Evolutionary conservation across 2,329 filamentous ascomycete species (phyloP), one percentile per base, ranked within the genome.

Genomic region (Myriosclerotinia curreyana): DNA sequence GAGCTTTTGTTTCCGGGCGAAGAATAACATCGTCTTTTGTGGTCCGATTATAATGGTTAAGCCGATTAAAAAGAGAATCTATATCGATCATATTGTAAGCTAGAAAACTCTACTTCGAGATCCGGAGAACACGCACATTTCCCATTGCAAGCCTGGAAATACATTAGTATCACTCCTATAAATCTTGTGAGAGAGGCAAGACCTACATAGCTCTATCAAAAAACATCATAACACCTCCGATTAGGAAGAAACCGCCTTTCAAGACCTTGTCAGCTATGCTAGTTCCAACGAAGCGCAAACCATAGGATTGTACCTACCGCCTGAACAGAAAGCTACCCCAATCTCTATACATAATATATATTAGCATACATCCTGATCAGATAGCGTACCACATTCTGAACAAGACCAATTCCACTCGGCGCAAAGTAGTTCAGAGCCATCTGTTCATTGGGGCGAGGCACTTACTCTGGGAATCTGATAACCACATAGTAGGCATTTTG

Each of bases 51-150:
- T 96, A 66, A 98, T 89, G 38, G 93, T 96, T 34, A 99, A 86
- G 76, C 95, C 95, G 79, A 96, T 91, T 62, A 99, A 86, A 83
- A 99, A 98, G 76, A 99, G 92, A 77, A 99, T 96, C 92, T 96
- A 73, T 67, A 67, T 67, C 55, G 64, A 54, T 51, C n/a, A 38
- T 38, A 50, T 36, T 53, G 38, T 60, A 34, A 59, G 61, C 17
- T 34, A 17, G 34, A 84, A 94, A 90, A 52, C 44, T 31, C 51
- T 75, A 42, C 42, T 49, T 25, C 55, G 12, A 44, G 49, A 15
- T 40, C 36, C 17, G 25, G 38, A 54, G 55, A 42, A 28, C 42
- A 66, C 53, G 44, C 55, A 74, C 73, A 65, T 98, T 98, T 79
- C 95, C 95, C 95, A 98, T 98, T 71, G 94, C 94, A 64, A 99